These are phyloP conservation scores for Mycena polygramma DNA, from an alignment of 768 basidiomycete species.

Conservation along the genomic window DNA sequence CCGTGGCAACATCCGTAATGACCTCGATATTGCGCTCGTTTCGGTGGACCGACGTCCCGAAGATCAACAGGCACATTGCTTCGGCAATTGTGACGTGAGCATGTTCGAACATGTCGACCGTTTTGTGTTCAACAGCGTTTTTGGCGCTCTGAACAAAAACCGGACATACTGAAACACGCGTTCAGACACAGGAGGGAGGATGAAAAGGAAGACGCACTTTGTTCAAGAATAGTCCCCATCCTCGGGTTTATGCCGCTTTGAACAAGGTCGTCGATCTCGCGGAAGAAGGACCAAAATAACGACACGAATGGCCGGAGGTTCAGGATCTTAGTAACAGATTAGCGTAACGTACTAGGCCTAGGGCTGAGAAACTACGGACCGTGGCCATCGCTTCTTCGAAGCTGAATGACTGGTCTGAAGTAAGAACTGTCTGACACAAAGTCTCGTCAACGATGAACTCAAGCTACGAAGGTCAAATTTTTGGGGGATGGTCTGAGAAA, in stretches of 20 bases:
- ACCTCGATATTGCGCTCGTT: conserved; percentile 39
- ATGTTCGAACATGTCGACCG: conserved; percentile 44
- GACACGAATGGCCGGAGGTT: conserved; percentile 47
- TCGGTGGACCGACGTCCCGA: conserved; percentile 32
- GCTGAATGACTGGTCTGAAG: conserved; percentile 46
- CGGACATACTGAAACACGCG: conserved; percentile 34
- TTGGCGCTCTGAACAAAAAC: conserved; percentile 37
- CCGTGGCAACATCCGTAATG: conserved; percentile 29
- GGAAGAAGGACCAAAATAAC: conserved; percentile 45
- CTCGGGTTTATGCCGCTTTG: conserved; percentile 44
- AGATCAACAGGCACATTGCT: conserved; percentile 46
- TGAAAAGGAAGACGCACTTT: conserved; percentile 23
- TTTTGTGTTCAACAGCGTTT: conserved; percentile 6
- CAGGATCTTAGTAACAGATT: conserved; percentile 40
- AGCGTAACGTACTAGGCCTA: not conserved
- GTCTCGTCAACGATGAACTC: conserved; percentile 50
- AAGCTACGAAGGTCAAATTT: conserved; percentile 37
- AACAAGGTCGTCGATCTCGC: conserved; percentile 46
- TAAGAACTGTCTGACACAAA: conserved; percentile 45
- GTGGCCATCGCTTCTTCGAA: conserved; percentile 49
- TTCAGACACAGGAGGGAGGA: not conserved
- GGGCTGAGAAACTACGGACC: conserved; percentile 32
- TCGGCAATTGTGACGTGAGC: conserved; percentile 47
- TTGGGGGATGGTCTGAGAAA: not conserved
- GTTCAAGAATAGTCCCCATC: conserved; percentile 42